A percentile compares a stretch with the other conserved stretches of the same genome.
Conservation (phyloP, 1,139 yeast genomes). For the Protomyces inouyei region DNA sequence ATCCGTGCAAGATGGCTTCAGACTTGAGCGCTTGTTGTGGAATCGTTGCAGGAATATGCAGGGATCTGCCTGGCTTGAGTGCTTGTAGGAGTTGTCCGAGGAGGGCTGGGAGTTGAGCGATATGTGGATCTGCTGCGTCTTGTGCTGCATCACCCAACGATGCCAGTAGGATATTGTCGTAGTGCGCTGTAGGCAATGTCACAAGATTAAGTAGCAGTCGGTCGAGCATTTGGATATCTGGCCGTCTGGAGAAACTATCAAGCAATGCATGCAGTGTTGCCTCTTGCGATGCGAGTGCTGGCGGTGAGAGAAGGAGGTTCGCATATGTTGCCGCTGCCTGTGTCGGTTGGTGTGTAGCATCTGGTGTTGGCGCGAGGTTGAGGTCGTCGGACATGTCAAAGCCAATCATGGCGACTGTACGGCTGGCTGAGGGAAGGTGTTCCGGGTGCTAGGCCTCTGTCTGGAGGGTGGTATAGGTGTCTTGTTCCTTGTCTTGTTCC, state of each 20-base stretch:
- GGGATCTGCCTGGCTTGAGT: slow-evolving; percentile 38
- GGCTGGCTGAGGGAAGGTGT: too few species aligned
- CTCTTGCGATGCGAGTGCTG: slow-evolving; percentile 64
- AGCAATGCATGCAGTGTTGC: slow-evolving; percentile 46
- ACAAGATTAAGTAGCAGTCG: slow-evolving; percentile 59
- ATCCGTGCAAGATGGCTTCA: slow-evolving; percentile 22
- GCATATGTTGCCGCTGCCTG: slow-evolving; percentile 5
- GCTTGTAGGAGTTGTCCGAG: slow-evolving; percentile 5
- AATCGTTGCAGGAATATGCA: slow-evolving; percentile 47
- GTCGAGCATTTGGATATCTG: slow-evolving; percentile 63
- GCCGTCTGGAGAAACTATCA: slow-evolving; percentile 36
- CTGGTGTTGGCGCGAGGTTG: slow-evolving; percentile 6
- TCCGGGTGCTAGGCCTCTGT: too few species aligned
- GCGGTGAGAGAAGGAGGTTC: slow-evolving; percentile 56
- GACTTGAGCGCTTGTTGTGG: slow-evolving; percentile 19
- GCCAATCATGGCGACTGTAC: neutral
- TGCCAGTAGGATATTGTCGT: slow-evolving; percentile 57
- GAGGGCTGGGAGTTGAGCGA: neutral
- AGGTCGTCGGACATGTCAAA: slow-evolving; percentile 25
- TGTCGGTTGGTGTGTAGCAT: neutral
- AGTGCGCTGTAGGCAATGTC: slow-evolving; percentile 46
- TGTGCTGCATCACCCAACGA: slow-evolving; percentile 34
- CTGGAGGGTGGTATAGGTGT: neutral
- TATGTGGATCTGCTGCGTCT: neutral
- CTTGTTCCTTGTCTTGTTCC: neutral